Base-by-base conservation (phyloP, 352 stramenopile species). In the Globisporangium yorkense region DNA sequence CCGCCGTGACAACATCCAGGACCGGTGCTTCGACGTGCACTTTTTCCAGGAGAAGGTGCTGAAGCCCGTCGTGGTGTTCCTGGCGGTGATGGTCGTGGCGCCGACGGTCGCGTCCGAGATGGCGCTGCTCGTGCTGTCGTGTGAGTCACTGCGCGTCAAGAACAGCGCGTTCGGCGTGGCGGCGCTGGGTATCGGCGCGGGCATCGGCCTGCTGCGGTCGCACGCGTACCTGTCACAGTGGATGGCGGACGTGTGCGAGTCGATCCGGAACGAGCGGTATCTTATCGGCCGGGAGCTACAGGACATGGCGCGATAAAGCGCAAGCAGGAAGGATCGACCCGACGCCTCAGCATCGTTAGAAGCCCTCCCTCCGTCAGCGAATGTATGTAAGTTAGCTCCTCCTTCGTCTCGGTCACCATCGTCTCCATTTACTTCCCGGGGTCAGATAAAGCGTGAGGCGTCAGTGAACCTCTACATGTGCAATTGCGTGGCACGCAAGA, bases 181-280 rank as follows among this genome's bases (percentile, higher is more conserved):
- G 2, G 65, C 69, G 2, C 57, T 90, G 31, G 69, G 58, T 41
- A 68, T 88, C 20, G 68, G 77, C 21, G 61, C 64, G 2, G 61
- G 66, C 0, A 63, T 72, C 12, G 56, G 72, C 43, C 45, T 87
- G 8, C 44, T 82, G 39, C 60, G 68, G 9, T 84, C 71, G 18
- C 80, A 87, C 59, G 66, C 69, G 37, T 56, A 74, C 40, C 68
- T 91, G 45, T 64, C 57, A 6, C 70, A 62, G 21, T 95, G 86
- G 86, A 55, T 91, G 9, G 67, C 73, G 4, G 80, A 82, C 15
- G 65, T 95, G 27, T 80, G 81, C 56, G 86, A 95, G 63, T 88
- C 82, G 61, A 91, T 95, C 51, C 84, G 84, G 29, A 92, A 95
- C 65, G 86, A 95, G 59, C 82, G 86, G 45, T 95, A 94, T 70